These are phyloP conservation scores for Ogataea degrootiae DNA, from an alignment of 805 yeast species.

Conservation along the genomic window DNA sequence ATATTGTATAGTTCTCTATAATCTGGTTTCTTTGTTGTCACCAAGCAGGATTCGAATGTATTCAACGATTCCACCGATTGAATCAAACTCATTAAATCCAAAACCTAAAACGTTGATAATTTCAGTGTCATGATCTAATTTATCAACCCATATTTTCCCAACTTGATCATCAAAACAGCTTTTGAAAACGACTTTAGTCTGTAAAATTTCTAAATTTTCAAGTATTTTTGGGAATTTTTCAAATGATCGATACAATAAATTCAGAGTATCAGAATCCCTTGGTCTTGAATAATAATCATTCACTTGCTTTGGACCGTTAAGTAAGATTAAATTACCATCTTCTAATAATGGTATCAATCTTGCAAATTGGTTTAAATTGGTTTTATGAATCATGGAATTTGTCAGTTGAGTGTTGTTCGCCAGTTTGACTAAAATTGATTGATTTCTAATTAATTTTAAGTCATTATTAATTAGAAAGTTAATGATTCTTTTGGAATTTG, in stretches of 20 bases:
- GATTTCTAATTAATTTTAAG: conserved; percentile 8
- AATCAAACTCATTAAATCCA: conserved; percentile 14
- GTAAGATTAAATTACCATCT: conserved; percentile 5
- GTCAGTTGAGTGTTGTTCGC: conserved; percentile 1
- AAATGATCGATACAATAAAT: conserved; percentile 10
- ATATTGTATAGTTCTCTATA: background rate
- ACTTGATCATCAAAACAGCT: conserved; percentile 6
- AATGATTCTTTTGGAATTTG: conserved; percentile 8
- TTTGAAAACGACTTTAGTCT: conserved; percentile 11
- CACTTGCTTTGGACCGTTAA: conserved; percentile 19
- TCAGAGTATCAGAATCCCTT: conserved; percentile 20
- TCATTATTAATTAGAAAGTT: conserved; percentile 9
- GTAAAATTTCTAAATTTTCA: conserved; percentile 3
- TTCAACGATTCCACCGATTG: conserved; percentile 10
- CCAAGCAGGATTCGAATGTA: conserved; percentile 7
- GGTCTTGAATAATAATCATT: conserved; percentile 14
- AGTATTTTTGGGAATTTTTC: conserved; percentile 14
- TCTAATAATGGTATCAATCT: conserved; percentile 12
- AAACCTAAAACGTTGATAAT: conserved; percentile 9
- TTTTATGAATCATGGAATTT: conserved; percentile 10
- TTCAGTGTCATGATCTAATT: conserved; percentile 1
- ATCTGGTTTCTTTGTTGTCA: background rate
- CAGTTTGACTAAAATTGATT: conserved; percentile 9
- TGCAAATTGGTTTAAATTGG: conserved; percentile 16
- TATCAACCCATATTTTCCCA: conserved; percentile 9